These are phyloP conservation scores for Termitomyces bulborhizus DNA, from an alignment of 768 basidiomycete genomes.

Conservation along the genomic window DNA sequence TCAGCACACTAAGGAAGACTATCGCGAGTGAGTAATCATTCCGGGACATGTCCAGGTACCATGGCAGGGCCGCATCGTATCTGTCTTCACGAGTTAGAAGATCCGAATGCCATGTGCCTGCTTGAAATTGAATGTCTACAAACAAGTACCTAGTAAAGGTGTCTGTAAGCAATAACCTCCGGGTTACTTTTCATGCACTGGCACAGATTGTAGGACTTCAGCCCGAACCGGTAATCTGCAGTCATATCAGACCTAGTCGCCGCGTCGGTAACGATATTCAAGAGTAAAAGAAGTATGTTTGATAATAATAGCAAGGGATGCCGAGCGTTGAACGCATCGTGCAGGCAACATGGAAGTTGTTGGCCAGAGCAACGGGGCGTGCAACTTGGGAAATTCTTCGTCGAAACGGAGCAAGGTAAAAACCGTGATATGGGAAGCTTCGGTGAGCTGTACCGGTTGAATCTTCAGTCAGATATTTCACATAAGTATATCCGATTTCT, in stretches of 20 bases:
- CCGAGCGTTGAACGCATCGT: background rate
- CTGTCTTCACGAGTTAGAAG: background rate
- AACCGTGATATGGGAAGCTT: background rate
- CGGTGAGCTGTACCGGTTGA: background rate
- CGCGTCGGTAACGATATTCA: constrained; percentile 1
- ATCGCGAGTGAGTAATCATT: background rate
- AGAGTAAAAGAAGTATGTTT: background rate
- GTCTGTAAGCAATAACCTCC: no score
- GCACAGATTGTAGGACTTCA: no score
- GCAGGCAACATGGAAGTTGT: background rate
- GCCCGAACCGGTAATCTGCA: constrained; percentile 1
- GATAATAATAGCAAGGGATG: background rate
- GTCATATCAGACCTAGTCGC: constrained; percentile 4
- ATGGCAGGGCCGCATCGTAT: constrained; percentile 10
- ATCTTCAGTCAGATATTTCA: background rate
- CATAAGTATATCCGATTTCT: background rate
- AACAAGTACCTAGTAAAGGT: background rate
- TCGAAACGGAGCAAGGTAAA: background rate
- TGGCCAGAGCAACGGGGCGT: background rate
- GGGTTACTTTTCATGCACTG: no score
- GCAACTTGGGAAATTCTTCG: background rate
- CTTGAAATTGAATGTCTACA: constrained; percentile 1
- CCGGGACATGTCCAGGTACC: constrained; percentile 19
- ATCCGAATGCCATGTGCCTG: no score
- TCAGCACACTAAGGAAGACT: background rate